A percentile compares a stretch with the other conserved stretches of the same genome.
These are phyloP conservation scores for Didymella pomorum DNA, from an alignment of 2,329 filamentous ascomycete species.

Conservation along the genomic window DNA sequence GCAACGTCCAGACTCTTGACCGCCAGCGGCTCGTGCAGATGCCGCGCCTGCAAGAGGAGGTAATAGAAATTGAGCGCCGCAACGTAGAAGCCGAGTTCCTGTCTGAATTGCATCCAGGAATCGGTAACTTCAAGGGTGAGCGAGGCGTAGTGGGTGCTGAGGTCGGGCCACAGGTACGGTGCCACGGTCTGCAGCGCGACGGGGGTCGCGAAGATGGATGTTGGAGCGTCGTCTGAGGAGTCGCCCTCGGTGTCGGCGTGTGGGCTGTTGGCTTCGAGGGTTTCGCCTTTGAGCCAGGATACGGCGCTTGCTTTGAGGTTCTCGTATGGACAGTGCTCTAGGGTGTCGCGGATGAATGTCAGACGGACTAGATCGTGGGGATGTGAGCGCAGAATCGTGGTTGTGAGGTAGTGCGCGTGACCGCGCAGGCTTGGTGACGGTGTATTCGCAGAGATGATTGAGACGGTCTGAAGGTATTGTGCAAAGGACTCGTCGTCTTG, in stretches of 20 bases:
- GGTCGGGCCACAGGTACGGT: conserved; percentile 61
- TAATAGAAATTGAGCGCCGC: conserved; percentile 67
- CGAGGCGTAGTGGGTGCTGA: conserved; percentile 53
- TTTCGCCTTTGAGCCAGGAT: conserved; percentile 68
- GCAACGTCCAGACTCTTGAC: conserved; percentile 56
- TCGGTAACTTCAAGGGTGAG: conserved; percentile 30
- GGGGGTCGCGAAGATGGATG: conserved; percentile 57
- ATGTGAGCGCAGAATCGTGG: conserved; percentile 61
- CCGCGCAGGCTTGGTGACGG: conserved; percentile 58
- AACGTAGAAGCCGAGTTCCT: conserved; percentile 63
- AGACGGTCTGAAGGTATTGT: conserved; percentile 60
- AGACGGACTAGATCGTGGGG: conserved; percentile 61
- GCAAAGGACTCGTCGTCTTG: conserved; percentile 61
- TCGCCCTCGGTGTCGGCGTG: conserved; percentile 23
- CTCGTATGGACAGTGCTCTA: conserved; percentile 63
- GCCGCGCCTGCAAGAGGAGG: conserved; percentile 60
- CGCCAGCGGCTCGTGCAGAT: conserved; percentile 57
- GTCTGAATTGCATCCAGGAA: conserved; percentile 57
- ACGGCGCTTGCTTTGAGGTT: conserved; percentile 66
- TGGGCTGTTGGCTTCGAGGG: conserved; percentile 57
- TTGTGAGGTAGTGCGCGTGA: conserved; percentile 59
- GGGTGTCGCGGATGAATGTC: conserved; percentile 62
- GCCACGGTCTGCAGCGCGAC: conserved; percentile 58
- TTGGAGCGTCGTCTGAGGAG: conserved; percentile 20
- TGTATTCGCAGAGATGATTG: conserved; percentile 59